phyloP scores from a whole-genome alignment of 1,284 basidiomycete genomes.

The Anthracocystis walkeri region DNA sequence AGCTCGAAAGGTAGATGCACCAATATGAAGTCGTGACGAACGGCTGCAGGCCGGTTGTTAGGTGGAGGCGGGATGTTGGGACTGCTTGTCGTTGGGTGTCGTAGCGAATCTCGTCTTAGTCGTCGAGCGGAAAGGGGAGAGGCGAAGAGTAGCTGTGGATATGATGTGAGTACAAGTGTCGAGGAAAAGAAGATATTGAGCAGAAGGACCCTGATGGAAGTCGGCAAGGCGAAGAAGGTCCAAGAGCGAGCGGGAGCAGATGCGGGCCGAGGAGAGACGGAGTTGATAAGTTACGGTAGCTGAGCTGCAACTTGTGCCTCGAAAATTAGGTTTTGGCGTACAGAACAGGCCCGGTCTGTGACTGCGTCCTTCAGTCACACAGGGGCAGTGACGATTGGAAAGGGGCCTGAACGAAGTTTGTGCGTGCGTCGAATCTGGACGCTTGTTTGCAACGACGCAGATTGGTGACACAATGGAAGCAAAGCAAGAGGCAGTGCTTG shows the following conservation, averaged over 20 bases:
- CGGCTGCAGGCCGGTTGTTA: slow-evolving; percentile 27
- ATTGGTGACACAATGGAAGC: background rate
- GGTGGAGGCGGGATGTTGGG: slow-evolving; percentile 17
- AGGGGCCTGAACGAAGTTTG: background rate
- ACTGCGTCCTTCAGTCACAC: background rate
- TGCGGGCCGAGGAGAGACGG: slow-evolving; percentile 11
- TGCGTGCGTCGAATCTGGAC: background rate
- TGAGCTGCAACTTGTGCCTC: slow-evolving; percentile 7
- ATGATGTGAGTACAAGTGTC: slow-evolving; percentile 3
- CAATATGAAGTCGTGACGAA: slow-evolving; percentile 37
- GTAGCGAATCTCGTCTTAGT: background rate
- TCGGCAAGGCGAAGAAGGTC: slow-evolving; percentile 7
- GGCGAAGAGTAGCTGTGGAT: background rate
- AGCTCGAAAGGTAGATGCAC: slow-evolving; percentile 26
- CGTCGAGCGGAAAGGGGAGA: background rate
- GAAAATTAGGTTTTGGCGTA: background rate
- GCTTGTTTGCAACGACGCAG: background rate
- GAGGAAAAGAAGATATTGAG: slow-evolving; percentile 5
- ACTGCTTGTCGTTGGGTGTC: background rate
- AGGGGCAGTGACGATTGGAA: background rate
- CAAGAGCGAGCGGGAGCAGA: slow-evolving; percentile 8
- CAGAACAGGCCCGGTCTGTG: background rate
- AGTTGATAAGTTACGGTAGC: slow-evolving; percentile 10
- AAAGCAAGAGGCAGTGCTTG: background rate
- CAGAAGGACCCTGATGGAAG: slow-evolving; percentile 8